Conservation (phyloP, 176 grass and related monocot species). For the Oryza meyeriana region DNA sequence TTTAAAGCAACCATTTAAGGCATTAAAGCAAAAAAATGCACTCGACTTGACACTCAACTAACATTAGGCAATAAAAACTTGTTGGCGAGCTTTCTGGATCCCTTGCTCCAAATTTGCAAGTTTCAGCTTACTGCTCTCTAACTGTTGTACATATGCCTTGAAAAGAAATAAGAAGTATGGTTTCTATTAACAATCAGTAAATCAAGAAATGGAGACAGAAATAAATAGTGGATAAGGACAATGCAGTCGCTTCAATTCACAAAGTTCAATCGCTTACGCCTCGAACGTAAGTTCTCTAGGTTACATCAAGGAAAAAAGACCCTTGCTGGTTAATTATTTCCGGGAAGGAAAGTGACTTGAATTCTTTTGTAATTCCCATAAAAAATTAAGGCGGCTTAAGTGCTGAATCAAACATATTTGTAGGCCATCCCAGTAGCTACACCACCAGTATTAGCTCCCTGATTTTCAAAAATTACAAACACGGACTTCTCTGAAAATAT, state of each 20-base stretch:
- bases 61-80: constrained; percentile 41
- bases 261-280: neutral
- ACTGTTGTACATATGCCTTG: constrained; percentile 97
- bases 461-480: neutral
- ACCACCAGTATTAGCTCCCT: neutral
- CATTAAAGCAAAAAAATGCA: constrained; percentile 5
- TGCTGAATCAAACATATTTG: constrained; percentile 3
- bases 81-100: constrained; percentile 83
- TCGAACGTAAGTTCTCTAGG: constrained; percentile 5
- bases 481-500: neutral
- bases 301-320: constrained; percentile 18
- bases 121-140: constrained; percentile 94
- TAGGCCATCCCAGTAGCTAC: neutral
- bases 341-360: neutral
- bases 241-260: neutral
- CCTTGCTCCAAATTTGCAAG: constrained; percentile 89
- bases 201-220: constrained; percentile 17
- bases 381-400: neutral
- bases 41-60: neutral
- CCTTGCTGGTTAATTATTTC: constrained; percentile 7
- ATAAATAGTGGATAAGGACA: neutral
- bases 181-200: constrained; percentile 18
- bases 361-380: neutral
- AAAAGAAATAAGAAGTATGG: constrained; percentile 22
- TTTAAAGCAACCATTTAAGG: neutral